phyloP scores from a whole-genome alignment of 2,329 filamentous ascomycete genomes.

The Cladosporium sp. region DNA sequence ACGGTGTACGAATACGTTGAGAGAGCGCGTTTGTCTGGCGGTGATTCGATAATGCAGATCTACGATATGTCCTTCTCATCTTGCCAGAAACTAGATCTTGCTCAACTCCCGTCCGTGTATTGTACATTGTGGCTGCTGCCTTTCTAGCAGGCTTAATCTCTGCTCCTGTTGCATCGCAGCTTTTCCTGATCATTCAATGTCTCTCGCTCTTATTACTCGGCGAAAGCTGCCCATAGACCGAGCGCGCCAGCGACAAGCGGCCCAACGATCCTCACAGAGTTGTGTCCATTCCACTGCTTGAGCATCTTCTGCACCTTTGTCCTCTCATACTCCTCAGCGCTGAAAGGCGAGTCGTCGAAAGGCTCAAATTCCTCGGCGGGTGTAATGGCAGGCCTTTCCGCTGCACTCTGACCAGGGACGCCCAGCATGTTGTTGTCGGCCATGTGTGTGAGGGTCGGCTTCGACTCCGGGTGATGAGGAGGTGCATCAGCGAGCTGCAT shows the following conservation, averaged over 20 bases:
- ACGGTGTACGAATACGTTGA: no score
- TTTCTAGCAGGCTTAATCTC: neutral
- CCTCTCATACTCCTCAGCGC: slow-evolving; percentile 16
- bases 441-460: neutral
- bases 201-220: neutral
- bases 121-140: neutral
- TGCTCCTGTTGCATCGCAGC: slow-evolving; percentile 5
- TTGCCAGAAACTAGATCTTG: neutral
- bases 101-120: neutral
- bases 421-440: neutral
- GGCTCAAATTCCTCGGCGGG: slow-evolving; percentile 18
- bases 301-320: slow-evolving; percentile 17
- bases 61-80: no score
- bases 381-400: slow-evolving; percentile 10
- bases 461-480: neutral
- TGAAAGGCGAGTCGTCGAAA: slow-evolving; percentile 16
- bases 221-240: slow-evolving; percentile 14
- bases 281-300: slow-evolving; percentile 12
- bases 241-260: slow-evolving; percentile 12
- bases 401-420: slow-evolving; percentile 1
- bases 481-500: slow-evolving; percentile 12
- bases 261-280: slow-evolving; percentile 10
- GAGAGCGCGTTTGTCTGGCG: no score
- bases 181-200: neutral
- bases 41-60: no score